Base-by-base conservation (phyloP, 176 grass and related monocot genomes). In the Calamus simplicifolius region DNA sequence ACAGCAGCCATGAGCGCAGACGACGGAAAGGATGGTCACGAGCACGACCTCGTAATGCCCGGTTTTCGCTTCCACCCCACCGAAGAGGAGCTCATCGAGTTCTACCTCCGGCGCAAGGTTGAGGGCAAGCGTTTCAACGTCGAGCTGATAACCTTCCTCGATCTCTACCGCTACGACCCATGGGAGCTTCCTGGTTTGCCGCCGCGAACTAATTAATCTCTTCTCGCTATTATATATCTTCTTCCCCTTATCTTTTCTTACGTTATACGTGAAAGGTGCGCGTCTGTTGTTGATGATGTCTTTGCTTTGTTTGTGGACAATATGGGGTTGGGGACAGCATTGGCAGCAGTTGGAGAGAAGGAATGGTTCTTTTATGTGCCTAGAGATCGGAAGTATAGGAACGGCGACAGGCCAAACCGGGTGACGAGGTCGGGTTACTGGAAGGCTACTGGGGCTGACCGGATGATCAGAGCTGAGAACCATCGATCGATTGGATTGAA, bases 1-100 rank as follows among this genome's bases (percentile, higher is more conserved):
- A 62, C 48, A 14, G 35, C 70, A 58, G 61, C 67, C 7, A 54
- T 72, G 49, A 67, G 52, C 15, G 59, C 52, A 0, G 63, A 69
- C 17, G 79, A 50, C 0, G 77, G 67, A 7, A 31, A 64, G 38
- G 89, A 64, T 18, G 61, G 23, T 12, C 82, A 78, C 27, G 62
- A 60, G 54, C 59, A 92, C 28, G 87, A 98, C 75, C 86, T 82
- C 29, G 79, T 98, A 75, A 98, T 98, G 93, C 93, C 93, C 4
- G 93, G 93, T 19, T 98, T 98, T 77, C 84, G 93, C n/a, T 98
- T 98, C 88, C 87, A 98, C 74, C 93, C 93, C 16, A 89, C 93
- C 14, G 93, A 98, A 75, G 93, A 98, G 64, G 93, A 98, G 73
- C 82, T 98, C 29, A 92, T 98, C 77, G 93, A 92, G 68, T 98